A percentile compares a stretch with the other conserved stretches of the same genome.
phyloP scores from a whole-genome alignment of 2,329 filamentous ascomycete species.

The Botrytis sinoallii region DNA sequence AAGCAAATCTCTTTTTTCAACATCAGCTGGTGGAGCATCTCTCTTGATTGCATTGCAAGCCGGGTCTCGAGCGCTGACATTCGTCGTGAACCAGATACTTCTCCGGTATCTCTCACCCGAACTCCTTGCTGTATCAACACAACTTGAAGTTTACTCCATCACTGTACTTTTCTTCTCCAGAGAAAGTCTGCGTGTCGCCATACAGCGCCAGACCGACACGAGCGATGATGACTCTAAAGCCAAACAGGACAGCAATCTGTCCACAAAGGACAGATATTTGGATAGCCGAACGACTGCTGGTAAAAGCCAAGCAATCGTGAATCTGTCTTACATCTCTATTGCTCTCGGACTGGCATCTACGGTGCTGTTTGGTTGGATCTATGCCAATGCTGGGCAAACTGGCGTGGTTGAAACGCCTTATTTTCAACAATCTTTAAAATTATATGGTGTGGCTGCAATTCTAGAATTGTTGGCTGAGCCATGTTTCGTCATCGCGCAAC shows the following conservation, averaged over 20 bases:
- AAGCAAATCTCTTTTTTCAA: constrained; percentile 19
- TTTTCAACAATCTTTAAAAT: constrained; percentile 51
- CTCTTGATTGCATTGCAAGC: constrained; percentile 81
- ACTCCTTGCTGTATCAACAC: constrained; percentile 79
- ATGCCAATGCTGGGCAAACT: constrained; percentile 52
- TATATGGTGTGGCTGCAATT: constrained; percentile 57
- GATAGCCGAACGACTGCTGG: constrained; percentile 35
- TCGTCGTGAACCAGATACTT: constrained; percentile 86
- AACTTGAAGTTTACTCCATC: constrained; percentile 89
- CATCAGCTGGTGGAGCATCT: constrained; percentile 31
- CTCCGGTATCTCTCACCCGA: constrained; percentile 84
- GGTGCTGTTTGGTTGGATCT: constrained; percentile 62
- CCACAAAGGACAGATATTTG: not conserved
- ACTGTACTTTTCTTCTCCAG: constrained; percentile 93
- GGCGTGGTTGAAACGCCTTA: constrained; percentile 57
- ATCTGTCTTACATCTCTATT: constrained; percentile 79
- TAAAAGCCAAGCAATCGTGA: constrained; percentile 73
- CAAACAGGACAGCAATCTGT: not conserved
- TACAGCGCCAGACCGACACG: constrained; percentile 69
- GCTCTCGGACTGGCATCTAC: constrained; percentile 65
- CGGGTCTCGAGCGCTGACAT: constrained; percentile 81
- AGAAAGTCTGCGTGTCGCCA: constrained; percentile 85
- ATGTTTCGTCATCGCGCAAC: constrained; percentile 83
- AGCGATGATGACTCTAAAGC: constrained; percentile 21
- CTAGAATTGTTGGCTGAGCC: constrained; percentile 84